Percentiles rank a stretch among this genome's conserved stretches.
Conservation (phyloP, 805 yeast species). For the Sungouiella thailandica region DNA sequence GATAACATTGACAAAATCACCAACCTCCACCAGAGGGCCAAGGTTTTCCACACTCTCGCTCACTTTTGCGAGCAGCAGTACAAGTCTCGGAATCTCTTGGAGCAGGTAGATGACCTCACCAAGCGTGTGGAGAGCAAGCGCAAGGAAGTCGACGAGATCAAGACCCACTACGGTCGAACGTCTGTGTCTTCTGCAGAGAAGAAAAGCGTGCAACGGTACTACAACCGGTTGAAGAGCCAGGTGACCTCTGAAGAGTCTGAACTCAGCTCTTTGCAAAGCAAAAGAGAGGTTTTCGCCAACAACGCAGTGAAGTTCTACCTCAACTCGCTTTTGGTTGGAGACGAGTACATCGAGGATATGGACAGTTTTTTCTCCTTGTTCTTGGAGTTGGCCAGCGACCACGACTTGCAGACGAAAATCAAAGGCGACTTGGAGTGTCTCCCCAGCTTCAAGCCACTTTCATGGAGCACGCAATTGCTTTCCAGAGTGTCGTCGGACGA, state of each 20-base stretch:
- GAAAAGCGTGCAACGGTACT: conserved; percentile 49
- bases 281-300: conserved; percentile 39
- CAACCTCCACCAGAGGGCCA: conserved; percentile 28
- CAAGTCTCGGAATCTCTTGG: conserved; percentile 39
- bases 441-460: conserved; percentile 59
- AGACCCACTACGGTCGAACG: conserved; percentile 36
- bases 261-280: conserved; percentile 32
- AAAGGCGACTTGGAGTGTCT: conserved; percentile 32
- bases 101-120: conserved; percentile 39
- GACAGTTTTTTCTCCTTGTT: conserved; percentile 82
- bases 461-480: conserved; percentile 80
- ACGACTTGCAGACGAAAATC: conserved; percentile 40
- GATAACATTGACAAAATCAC: conserved; percentile 9
- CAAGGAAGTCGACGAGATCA: conserved; percentile 47
- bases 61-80: conserved; percentile 67
- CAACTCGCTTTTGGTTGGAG: conserved; percentile 43
- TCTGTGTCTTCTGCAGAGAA: conserved; percentile 42
- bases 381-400: conserved; percentile 56
- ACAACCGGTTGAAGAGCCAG: conserved; percentile 44
- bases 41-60: conserved; percentile 58
- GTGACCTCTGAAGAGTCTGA: conserved; percentile 46
- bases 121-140: conserved; percentile 38
- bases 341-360: conserved; percentile 46
- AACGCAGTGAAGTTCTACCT: conserved; percentile 59
- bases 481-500: conserved; percentile 56